A percentile compares a stretch with the other conserved stretches of the same genome.
Conservation (phyloP, 805 yeast species). For the Metschnikowia dekortorum region DNA sequence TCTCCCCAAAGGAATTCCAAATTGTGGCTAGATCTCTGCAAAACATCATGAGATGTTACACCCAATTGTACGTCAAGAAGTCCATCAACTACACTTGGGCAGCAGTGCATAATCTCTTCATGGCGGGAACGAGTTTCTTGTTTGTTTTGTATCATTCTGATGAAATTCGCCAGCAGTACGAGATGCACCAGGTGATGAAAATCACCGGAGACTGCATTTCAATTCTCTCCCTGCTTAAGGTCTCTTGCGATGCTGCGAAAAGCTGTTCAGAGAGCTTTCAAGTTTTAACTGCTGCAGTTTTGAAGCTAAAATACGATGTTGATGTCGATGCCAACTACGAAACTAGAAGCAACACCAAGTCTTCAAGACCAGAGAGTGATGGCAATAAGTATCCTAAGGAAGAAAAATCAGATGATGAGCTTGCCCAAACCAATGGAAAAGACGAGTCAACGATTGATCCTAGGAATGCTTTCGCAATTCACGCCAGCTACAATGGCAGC, state of each 20-base stretch:
- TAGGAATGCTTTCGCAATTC: not conserved
- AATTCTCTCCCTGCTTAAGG: slow-evolving; percentile 57
- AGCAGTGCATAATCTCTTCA: slow-evolving; percentile 81
- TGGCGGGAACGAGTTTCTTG: slow-evolving; percentile 83
- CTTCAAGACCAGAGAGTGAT: not conserved
- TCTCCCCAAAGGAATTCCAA: slow-evolving; percentile 49
- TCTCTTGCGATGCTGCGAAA: slow-evolving; percentile 73
- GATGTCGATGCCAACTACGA: slow-evolving; percentile 14
- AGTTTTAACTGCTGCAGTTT: slow-evolving; percentile 65
- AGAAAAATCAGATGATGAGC: not conserved
- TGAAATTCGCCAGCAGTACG: slow-evolving; percentile 44
- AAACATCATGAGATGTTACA: slow-evolving; percentile 61
- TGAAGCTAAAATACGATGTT: slow-evolving; percentile 50
- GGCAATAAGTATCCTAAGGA: not conserved
- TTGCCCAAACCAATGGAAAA: not conserved
- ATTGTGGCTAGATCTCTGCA: slow-evolving; percentile 60
- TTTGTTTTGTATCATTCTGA: slow-evolving; percentile 70
- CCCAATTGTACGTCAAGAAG: slow-evolving; percentile 50
- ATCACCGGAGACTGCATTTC: slow-evolving; percentile 53
- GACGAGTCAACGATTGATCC: not conserved
- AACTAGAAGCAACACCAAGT: not conserved
- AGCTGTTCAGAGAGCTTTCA: slow-evolving; percentile 70
- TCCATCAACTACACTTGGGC: slow-evolving; percentile 87
- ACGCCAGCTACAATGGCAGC: not conserved
- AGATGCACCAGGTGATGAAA: slow-evolving; percentile 40